phyloP scores from a whole-genome alignment of 75 land plant species.

The Larix kaempferi region DNA sequence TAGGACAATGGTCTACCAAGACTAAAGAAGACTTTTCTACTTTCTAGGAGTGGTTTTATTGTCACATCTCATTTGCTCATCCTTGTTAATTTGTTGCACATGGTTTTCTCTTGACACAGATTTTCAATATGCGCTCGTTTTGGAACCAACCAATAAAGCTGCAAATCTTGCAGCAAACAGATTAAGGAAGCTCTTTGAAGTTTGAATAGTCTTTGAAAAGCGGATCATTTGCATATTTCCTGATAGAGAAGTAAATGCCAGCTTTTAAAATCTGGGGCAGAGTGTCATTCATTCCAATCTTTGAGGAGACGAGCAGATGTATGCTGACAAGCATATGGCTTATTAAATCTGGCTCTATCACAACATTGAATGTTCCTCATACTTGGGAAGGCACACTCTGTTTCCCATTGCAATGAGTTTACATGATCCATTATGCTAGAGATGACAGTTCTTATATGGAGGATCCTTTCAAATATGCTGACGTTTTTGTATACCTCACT shows the following conservation, averaged over 20 bases:
- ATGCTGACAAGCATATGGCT: background rate
- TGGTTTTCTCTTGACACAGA: slow-evolving; percentile 36
- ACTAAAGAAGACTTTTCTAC: background rate
- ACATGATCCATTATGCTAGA: background rate
- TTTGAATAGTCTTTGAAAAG: slow-evolving; percentile 22
- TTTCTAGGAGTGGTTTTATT: background rate
- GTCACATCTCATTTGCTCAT: background rate
- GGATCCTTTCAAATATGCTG: background rate
- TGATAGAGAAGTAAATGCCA: background rate
- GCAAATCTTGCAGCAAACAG: slow-evolving; percentile 54
- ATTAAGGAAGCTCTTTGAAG: slow-evolving; percentile 57
- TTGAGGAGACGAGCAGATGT: background rate
- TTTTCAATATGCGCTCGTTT: slow-evolving; percentile 74
- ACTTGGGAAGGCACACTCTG: background rate
- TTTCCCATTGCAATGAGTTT: background rate
- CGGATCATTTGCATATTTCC: slow-evolving; percentile 3
- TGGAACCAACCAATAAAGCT: slow-evolving; percentile 87
- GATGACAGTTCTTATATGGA: background rate
- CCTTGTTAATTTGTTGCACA: background rate
- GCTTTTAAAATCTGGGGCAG: background rate
- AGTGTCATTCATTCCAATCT: background rate
- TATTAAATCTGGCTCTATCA: background rate
- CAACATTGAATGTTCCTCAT: background rate
- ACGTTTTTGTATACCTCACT: background rate
- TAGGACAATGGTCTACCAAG: background rate